These are phyloP conservation scores for Citrus sp. DNA, from an alignment of 345 rosid genomes.

Conservation along the genomic window DNA sequence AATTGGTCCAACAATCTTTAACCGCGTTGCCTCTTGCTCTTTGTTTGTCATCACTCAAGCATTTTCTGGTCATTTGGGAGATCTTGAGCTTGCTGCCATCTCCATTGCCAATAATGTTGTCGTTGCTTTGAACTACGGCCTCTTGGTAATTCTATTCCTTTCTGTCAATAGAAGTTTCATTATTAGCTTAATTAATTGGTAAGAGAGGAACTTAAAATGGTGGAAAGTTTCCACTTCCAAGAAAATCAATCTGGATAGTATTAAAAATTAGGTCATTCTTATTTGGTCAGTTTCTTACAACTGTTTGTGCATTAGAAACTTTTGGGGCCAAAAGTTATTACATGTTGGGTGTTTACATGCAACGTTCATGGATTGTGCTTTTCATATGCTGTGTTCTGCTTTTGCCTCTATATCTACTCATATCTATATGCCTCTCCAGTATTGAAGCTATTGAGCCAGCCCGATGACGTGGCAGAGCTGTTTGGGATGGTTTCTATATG, in stretches of 20 bases:
- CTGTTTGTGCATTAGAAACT: conserved; percentile 42
- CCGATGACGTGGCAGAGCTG: conserved; percentile 14
- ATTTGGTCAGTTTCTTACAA: too few species aligned
- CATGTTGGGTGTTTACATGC: conserved; percentile 73
- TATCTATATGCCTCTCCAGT: conserved; percentile 32
- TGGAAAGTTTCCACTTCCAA: too few species aligned
- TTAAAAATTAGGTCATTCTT: too few species aligned
- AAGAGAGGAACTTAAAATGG: too few species aligned
- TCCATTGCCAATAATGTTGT: conserved; percentile 64
- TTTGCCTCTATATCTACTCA: conserved; percentile 45
- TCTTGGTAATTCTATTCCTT: conserved; percentile 45
- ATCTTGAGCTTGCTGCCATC: conserved; percentile 77
- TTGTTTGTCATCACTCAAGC: conserved; percentile 87
- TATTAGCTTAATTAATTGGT: background rate
- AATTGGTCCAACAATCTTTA: conserved; percentile 17
- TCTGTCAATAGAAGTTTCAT: background rate
- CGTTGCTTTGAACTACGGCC: conserved; percentile 76
- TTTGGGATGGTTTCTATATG: conserved; percentile 40
- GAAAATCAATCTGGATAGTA: too few species aligned
- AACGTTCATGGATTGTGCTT: conserved; percentile 68
- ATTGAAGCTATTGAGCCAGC: conserved; percentile 60
- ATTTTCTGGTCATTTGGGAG: conserved; percentile 84
- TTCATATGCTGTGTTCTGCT: conserved; percentile 42
- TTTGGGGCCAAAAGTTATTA: conserved; percentile 60
- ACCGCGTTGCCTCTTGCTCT: conserved; percentile 38